Conservation (phyloP, 495 filamentous ascomycete species). For the Hypoxylon fragiforme region DNA sequence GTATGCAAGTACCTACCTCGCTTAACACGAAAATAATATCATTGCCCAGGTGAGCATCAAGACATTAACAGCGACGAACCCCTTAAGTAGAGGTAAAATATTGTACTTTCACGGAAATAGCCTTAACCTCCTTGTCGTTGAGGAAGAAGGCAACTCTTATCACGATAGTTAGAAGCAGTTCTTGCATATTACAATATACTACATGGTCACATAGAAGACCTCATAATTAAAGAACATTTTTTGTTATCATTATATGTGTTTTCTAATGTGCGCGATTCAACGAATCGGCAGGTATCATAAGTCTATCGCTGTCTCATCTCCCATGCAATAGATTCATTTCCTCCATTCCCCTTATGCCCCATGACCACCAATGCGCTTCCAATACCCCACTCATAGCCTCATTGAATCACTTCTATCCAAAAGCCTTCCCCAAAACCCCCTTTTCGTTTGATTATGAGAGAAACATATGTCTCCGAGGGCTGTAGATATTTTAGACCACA, state of each 20-base stretch:
- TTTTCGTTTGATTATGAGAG: neutral
- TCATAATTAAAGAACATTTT: neutral
- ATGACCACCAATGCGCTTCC: neutral
- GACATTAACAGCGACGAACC: no score
- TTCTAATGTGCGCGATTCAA: slow-evolving; percentile 21
- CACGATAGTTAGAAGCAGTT: no score
- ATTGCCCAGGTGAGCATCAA: no score
- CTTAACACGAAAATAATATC: no score
- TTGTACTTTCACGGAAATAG: no score
- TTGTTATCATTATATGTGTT: slow-evolving; percentile 10
- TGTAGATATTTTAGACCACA: slow-evolving; percentile 27
- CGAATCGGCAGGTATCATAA: slow-evolving; percentile 21
- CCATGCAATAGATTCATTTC: slow-evolving; percentile 14
- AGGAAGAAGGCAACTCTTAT: no score
- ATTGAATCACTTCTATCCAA: neutral
- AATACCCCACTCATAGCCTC: neutral
- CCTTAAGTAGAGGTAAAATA: no score
- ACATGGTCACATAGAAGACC: no score
- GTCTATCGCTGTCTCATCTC: slow-evolving; percentile 13
- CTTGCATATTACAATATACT: no score
- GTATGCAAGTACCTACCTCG: no score
- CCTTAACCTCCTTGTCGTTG: no score
- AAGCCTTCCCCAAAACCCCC: no score
- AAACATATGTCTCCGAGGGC: neutral
- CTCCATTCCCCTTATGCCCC: slow-evolving; percentile 4